Evolutionary conservation across 495 filamentous ascomycete genomes (phyloP), one percentile per base, ranked within the genome.

Genomic region (Podospora australis): DNA sequence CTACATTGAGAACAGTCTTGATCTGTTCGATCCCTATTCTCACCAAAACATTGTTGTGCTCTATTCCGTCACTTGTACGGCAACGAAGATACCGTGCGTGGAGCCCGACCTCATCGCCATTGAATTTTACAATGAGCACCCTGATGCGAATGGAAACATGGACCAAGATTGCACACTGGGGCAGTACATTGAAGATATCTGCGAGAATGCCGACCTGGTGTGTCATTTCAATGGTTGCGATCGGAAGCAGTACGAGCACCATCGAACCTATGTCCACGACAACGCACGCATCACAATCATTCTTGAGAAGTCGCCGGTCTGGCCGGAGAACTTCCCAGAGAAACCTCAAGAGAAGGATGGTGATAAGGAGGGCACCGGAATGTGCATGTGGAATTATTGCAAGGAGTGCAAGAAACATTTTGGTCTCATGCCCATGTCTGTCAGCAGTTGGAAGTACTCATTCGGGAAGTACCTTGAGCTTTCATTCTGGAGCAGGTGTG

Each of bases 371-470:
- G 61, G 58, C n/a, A 64, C 61, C 44, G 85, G 81, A 7, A 91
- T 99, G 40, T 74, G 90, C 57, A 97, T 99, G 92, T 99, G 94
- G 94, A 96, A 88, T 52, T 85, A 81, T 49, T 99, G 94, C 70
- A 92, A 92, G 54, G 74, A 87, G 14, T 97, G 94, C 59, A 82
- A 84, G 23, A 85, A 86, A 48, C 90, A 96, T 62, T 96, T 90
- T 2, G 85, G 87, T 32, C 80, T 90, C 30, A 84, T 87, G 51
- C 86, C 87, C 13, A 99, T 99, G 92, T 96, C 91, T 0, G 83
- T 88, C 42, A 90, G 77, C 60, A 95, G 88, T 2, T 99, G 91
- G 90, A 97, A 94, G 65, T 99, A 99, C 63, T 97, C 94, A 0
- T 94, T 99, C 58, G 91, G 83, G 3, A 99, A 99, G 66, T 99